phyloP scores from a whole-genome alignment of 2,329 filamentous ascomycete species.

The Trichoderma sp. region DNA sequence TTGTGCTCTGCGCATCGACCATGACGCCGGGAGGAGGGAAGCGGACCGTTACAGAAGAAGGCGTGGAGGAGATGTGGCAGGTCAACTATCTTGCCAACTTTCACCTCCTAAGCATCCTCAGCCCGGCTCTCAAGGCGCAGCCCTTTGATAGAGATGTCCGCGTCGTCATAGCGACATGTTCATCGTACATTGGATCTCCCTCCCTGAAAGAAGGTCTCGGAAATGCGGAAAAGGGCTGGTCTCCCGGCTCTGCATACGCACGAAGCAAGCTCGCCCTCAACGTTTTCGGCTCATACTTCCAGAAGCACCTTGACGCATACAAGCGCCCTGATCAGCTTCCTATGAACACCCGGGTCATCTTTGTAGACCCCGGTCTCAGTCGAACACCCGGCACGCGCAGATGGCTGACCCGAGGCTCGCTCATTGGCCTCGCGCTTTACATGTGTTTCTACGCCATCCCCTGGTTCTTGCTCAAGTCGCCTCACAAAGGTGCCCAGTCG shows the following conservation, averaged over 20 bases:
- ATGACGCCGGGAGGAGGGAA: constrained; percentile 66
- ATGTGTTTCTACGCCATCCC: constrained; percentile 73
- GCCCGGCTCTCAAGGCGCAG: constrained; percentile 84
- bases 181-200: constrained; percentile 78
- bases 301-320: constrained; percentile 86
- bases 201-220: constrained; percentile 56
- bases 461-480: constrained; percentile 86
- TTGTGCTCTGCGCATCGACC: constrained; percentile 82
- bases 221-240: constrained; percentile 47
- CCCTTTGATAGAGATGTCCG: constrained; percentile 92
- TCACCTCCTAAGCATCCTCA: constrained; percentile 87
- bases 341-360: constrained; percentile 76
- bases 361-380: constrained; percentile 82
- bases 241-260: constrained; percentile 58
- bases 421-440: constrained; percentile 78
- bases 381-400: constrained; percentile 84
- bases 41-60: constrained; percentile 66
- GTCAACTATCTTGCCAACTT: constrained; percentile 96
- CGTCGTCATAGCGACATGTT: constrained; percentile 81
- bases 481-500: constrained; percentile 79
- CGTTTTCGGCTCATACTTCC: constrained; percentile 84
- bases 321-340: constrained; percentile 79
- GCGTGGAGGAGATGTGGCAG: constrained; percentile 87
- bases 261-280: constrained; percentile 76
- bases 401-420: constrained; percentile 81